These are phyloP conservation scores for Myrmaecium sp. DNA, from an alignment of 2,329 filamentous ascomycete species.

Conservation along the genomic window DNA sequence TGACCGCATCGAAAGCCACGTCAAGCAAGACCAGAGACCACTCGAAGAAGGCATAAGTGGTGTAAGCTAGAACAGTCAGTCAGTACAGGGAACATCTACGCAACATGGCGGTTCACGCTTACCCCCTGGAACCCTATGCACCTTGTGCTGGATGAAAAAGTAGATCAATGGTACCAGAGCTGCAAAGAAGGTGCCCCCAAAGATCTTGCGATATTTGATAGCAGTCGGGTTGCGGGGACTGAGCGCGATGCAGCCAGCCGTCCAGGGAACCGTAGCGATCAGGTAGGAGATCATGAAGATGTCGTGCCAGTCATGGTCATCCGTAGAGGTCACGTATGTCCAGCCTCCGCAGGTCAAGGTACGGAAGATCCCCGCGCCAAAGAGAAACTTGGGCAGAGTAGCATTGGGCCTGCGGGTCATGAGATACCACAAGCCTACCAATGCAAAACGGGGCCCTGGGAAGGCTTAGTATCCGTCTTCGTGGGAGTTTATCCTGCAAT, in stretches of 20 bases:
- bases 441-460: conserved; percentile 69
- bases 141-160: conserved; percentile 98
- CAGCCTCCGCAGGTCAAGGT: conserved; percentile 92
- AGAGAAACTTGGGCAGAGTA: conserved; percentile 65
- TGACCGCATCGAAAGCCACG: conserved; percentile 90
- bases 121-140: conserved; percentile 89
- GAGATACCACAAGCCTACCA: conserved; percentile 85
- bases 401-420: conserved; percentile 62
- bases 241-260: conserved; percentile 69
- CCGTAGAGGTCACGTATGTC: conserved; percentile 97
- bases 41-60: conserved; percentile 93
- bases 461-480: conserved; percentile 1
- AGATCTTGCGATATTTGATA: conserved; percentile 73
- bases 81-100: too few species aligned
- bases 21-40: conserved; percentile 92
- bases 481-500: conserved; percentile 1
- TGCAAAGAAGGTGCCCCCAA: conserved; percentile 74
- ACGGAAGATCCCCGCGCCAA: conserved; percentile 63
- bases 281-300: conserved; percentile 99
- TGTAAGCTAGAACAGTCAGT: conserved; percentile 74
- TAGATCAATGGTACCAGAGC: conserved; percentile 82
- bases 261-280: conserved; percentile 90
- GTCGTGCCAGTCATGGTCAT: conserved; percentile 97
- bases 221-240: conserved; percentile 72
- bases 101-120: too few species aligned